Evolutionary conservation across 495 filamentous ascomycete genomes (phyloP).

Genomic region (Umbilicaria muhlenbergii): DNA sequence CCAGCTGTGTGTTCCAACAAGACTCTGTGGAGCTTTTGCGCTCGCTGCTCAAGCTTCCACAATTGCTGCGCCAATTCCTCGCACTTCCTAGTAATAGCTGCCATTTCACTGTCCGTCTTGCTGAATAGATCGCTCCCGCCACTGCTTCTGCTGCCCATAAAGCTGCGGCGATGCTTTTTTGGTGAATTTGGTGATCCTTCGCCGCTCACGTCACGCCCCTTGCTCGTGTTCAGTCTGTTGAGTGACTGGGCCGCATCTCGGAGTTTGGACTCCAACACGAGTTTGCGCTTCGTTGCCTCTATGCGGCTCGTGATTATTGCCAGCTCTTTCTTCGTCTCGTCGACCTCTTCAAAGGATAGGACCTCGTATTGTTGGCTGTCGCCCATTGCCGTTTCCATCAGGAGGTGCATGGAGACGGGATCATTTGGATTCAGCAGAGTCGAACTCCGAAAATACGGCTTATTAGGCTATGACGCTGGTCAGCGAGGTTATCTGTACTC

Average conservation of each 20-base stretch:
- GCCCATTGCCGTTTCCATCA: constrained; percentile 82
- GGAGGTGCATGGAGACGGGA: constrained; percentile 59
- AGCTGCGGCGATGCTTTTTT: constrained; percentile 29
- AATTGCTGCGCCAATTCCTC: constrained; percentile 73
- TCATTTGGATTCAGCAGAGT: constrained; percentile 33
- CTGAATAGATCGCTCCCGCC: constrained; percentile 18
- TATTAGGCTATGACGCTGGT: constrained; percentile 6
- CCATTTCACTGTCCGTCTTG: constrained; percentile 60
- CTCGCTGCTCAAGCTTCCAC: constrained; percentile 56
- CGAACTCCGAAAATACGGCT: constrained; percentile 23
- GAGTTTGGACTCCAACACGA: constrained; percentile 85
- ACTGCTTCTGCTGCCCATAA: constrained; percentile 34
- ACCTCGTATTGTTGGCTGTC: constrained; percentile 77
- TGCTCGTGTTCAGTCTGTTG: constrained; percentile 53
- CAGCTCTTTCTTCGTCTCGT: constrained; percentile 75
- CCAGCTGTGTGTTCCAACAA: constrained; percentile 85
- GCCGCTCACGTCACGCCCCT: constrained; percentile 23
- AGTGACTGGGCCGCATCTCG: constrained; percentile 84
- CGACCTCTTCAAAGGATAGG: constrained; percentile 78
- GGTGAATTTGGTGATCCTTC: constrained; percentile 17
- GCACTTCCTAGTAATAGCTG: constrained; percentile 60
- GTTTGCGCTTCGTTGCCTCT: constrained; percentile 60
- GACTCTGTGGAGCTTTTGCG: constrained; percentile 51
- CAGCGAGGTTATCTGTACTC: not conserved
- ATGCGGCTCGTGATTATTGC: constrained; percentile 53